Evolutionary conservation across 2,329 filamentous ascomycete genomes (phyloP).

Genomic region (Phoma herbarum): DNA sequence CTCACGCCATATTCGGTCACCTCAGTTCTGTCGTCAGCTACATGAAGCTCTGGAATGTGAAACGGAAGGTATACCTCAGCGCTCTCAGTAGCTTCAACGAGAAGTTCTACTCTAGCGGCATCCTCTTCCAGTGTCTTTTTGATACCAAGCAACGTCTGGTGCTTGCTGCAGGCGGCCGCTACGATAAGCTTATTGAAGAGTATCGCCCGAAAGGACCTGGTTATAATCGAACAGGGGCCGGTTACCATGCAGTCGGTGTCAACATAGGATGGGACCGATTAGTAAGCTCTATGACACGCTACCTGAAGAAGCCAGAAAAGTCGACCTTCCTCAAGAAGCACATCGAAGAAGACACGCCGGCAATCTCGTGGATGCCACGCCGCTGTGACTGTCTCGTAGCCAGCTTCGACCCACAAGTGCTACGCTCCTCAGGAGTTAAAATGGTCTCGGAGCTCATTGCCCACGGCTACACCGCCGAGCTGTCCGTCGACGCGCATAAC

Average conservation of each 20-base stretch:
- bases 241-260: conserved; percentile 86
- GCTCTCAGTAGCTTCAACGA: conserved; percentile 90
- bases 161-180: conserved; percentile 91
- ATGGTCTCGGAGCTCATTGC: conserved; percentile 82
- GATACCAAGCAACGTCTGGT: conserved; percentile 84
- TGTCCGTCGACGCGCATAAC: conserved; percentile 80
- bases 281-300: conserved; percentile 67
- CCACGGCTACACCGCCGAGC: conserved; percentile 85
- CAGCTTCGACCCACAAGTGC: conserved; percentile 80
- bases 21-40: conserved; percentile 81
- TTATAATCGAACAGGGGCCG: conserved; percentile 53
- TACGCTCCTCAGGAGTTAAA: conserved; percentile 79
- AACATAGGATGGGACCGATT: conserved; percentile 89
- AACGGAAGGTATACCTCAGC: conserved; percentile 81
- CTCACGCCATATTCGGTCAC: conserved; percentile 72
- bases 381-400: conserved; percentile 90
- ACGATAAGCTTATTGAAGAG: conserved; percentile 87
- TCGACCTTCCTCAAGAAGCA: conserved; percentile 71
- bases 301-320: conserved; percentile 59
- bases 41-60: conserved; percentile 76
- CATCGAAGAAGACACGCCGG: conserved; percentile 65
- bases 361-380: conserved; percentile 49
- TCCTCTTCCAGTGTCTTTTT: conserved; percentile 90
- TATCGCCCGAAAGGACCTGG: conserved; percentile 75
- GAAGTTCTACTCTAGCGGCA: conserved; percentile 80